Evolutionary conservation across 23 red algal species (phyloP).

Genomic region (Gracilaria caudata): DNA sequence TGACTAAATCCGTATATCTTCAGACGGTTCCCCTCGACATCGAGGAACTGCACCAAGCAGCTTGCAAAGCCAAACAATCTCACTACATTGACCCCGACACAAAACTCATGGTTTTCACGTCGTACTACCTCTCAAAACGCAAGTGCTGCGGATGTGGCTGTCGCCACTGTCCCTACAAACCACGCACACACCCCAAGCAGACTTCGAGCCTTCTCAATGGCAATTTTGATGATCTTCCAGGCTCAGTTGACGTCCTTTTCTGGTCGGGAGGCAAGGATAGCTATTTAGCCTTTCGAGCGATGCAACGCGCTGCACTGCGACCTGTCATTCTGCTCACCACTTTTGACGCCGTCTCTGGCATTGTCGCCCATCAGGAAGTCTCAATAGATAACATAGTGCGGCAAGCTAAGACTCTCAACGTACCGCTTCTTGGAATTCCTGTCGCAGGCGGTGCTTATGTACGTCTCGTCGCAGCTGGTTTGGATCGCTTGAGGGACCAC

Average conservation of each 20-base stretch:
- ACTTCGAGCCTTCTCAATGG: conserved; percentile 28
- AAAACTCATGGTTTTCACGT: conserved; percentile 39
- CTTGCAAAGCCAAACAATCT: conserved; percentile 31
- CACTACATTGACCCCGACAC: conserved; percentile 41
- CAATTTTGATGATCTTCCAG: conserved; percentile 42
- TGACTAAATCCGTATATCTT: neutral
- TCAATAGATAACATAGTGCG: conserved; percentile 39
- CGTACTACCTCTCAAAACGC: conserved; percentile 27
- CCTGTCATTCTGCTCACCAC: conserved; percentile 73
- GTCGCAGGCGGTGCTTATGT: conserved; percentile 43
- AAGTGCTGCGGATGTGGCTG: conserved; percentile 64
- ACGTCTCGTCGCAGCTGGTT: conserved; percentile 6
- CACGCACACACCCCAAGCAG: neutral
- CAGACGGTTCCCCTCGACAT: conserved; percentile 15
- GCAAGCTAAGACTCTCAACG: conserved; percentile 48
- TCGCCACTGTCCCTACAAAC: conserved; percentile 61
- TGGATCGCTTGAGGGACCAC: conserved; percentile 34
- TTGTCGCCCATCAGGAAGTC: conserved; percentile 75
- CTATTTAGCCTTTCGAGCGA: conserved; percentile 47
- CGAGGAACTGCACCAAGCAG: conserved; percentile 56
- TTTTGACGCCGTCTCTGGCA: conserved; percentile 42
- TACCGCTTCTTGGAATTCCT: conserved; percentile 68
- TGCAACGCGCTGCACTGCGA: conserved; percentile 34
- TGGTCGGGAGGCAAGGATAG: conserved; percentile 80
- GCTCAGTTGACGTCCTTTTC: conserved; percentile 62